Evolutionary conservation across 257 asterid genomes (phyloP), one percentile per base, ranked within the genome.

Genomic region (Petrea volubilis): DNA sequence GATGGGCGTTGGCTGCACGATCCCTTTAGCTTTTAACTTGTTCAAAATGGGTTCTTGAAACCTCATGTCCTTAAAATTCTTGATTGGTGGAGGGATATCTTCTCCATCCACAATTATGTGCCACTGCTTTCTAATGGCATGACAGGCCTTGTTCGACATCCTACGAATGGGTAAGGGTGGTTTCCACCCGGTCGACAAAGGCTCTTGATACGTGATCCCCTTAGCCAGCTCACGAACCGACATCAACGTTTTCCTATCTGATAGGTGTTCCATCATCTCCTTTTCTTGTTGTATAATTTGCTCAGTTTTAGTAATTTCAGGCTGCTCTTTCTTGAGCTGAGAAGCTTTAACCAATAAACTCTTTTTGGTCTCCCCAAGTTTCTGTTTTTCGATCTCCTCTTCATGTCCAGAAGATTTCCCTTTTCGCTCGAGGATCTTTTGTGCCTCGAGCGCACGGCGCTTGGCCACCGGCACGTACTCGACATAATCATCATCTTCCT

Each of bases 1-100:
- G 78, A 92, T 90, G 5, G 98, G 98, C 0, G 96, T 92, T 0
- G 98, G 97, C 78, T 88, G 96, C 68, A 90, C 87, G 15, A 92
- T 90, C 6, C 97, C 95, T 72, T 92, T 92, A 2, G 85, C 90
- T 64, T 84, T 86, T 63, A 92, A 74, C 69, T 65, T 88, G 79
- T 82, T 88, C 80, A 92, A 78, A 71, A 92, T 73, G 11, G 98
- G 92, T 31, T 90, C 96, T 2, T 96, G 98, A 75, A 92, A 90
- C 60, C 95, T 81, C 96, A 92, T 90, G 62, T 92, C 98, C 79
- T 84, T 90, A 55, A 92, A 92, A 64, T 81, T 85, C 80, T 88
- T 92, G 43, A 92, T 92, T 6, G 96, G 97, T 6, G 98, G 90
- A 12, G 94, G 91, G 29, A 90, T 78, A 56, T 92, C 98, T 12